A percentile compares a stretch with the other conserved stretches of the same genome.
Evolutionary conservation across 2,329 filamentous ascomycete species (phyloP).

Genomic region (Apiospora malaysiana): DNA sequence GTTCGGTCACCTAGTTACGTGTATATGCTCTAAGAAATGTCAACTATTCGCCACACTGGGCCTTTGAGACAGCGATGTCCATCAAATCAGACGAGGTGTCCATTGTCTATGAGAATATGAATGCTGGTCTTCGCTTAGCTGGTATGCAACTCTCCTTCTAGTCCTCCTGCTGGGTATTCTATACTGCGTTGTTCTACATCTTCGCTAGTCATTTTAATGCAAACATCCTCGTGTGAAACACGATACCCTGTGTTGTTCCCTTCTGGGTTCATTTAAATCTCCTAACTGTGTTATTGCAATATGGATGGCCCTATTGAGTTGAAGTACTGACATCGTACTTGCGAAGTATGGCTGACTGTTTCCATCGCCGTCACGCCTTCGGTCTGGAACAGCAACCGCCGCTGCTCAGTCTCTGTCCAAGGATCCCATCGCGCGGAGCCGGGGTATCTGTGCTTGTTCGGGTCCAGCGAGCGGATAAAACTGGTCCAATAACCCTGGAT

Average conservation of each 20-base stretch:
- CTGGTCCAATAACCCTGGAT: conserved; percentile 77
- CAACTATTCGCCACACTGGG: neutral
- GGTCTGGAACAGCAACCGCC: conserved; percentile 50
- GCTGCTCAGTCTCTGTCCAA: conserved; percentile 33
- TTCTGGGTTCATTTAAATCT: neutral
- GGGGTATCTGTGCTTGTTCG: conserved; percentile 53
- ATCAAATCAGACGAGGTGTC: no score
- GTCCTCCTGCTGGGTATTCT: no score
- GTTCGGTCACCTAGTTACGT: neutral
- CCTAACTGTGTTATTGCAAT: neutral
- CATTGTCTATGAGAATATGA: no score
- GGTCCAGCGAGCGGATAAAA: conserved; percentile 71
- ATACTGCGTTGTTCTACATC: no score
- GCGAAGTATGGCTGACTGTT: conserved; percentile 44
- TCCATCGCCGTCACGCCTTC: conserved; percentile 51
- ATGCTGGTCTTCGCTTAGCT: no score
- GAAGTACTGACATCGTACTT: conserved; percentile 54
- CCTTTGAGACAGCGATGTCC: no score
- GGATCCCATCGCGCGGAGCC: conserved; percentile 34
- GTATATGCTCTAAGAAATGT: neutral
- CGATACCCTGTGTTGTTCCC: neutral
- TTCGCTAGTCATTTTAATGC: no score
- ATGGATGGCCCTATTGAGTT: conserved; percentile 48
- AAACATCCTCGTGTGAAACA: neutral
- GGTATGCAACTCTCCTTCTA: no score